Evolutionary conservation across 2,329 filamentous ascomycete genomes (phyloP).

Genomic region (Fusarium musae): DNA sequence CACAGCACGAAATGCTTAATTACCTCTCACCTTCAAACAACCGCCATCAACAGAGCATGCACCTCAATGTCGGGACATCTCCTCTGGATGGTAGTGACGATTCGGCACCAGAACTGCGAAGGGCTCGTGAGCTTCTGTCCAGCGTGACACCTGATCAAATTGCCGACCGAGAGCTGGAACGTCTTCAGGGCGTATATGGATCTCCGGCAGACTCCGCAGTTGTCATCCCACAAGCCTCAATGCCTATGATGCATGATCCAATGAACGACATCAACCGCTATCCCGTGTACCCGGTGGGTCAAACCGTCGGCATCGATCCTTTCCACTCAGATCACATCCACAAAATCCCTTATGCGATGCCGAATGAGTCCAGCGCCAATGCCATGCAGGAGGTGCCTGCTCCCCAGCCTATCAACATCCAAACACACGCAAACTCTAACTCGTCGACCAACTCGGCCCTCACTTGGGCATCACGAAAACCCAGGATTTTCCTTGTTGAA

Average conservation of each 20-base stretch:
- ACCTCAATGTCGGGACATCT: slow-evolving; percentile 51
- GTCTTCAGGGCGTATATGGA: slow-evolving; percentile 64
- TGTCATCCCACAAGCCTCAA: slow-evolving; percentile 53
- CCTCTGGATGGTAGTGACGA: slow-evolving; percentile 58
- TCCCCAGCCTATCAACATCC: slow-evolving; percentile 49
- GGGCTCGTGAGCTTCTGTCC: slow-evolving; percentile 67
- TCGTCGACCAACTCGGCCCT: slow-evolving; percentile 52
- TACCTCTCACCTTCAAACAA: slow-evolving; percentile 60
- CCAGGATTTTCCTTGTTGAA: slow-evolving; percentile 90
- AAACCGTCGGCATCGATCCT: slow-evolving; percentile 91
- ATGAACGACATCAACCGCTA: slow-evolving; percentile 66
- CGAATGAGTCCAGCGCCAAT: slow-evolving; percentile 64
- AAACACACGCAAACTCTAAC: slow-evolving; percentile 35
- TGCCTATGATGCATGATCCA: slow-evolving; percentile 63
- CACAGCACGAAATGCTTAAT: slow-evolving; percentile 67
- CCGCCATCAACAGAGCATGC: slow-evolving; percentile 50
- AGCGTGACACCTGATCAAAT: slow-evolving; percentile 63
- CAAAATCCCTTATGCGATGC: slow-evolving; percentile 86
- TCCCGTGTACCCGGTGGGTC: slow-evolving; percentile 90
- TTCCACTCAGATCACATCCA: slow-evolving; percentile 94
- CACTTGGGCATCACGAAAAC: slow-evolving; percentile 70
- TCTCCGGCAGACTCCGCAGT: slow-evolving; percentile 65
- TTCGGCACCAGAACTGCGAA: slow-evolving; percentile 63
- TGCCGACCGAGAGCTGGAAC: slow-evolving; percentile 65
- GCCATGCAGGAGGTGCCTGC: slow-evolving; percentile 54